Evolutionary conservation across 2,329 filamentous ascomycete species (phyloP), one percentile per base, ranked within the genome.

Genomic region (Hymenoscyphus scutula): DNA sequence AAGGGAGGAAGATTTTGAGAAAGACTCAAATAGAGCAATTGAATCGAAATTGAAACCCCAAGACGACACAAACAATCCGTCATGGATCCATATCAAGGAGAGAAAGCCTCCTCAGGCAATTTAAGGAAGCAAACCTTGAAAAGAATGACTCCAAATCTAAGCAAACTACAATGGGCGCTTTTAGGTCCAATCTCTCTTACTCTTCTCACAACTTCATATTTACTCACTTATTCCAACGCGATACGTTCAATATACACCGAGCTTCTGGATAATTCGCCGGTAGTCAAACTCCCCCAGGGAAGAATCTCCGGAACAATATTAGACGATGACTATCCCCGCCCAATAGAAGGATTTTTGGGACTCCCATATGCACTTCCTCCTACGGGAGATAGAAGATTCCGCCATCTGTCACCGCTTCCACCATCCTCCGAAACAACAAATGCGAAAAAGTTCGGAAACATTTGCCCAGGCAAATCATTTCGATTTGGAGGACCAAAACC

Each of bases 291-390:
- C 5, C 45, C 45, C 19, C 69, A 76, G 61, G 76, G 75, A 0
- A 68, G 64, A 1, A 65, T 77, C 11, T 51, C 75, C 58, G 74
- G 75, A 1, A 72, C 70, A 29, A 61, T 73, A 4, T 45, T 67
- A 23, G 56, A 67, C 23, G 48, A 67, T 15, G 63, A 62, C 11
- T 70, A 65, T 65, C 76, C 60, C 67, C 71, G n/a, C 64, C 64
- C 73, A 0, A 67, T 79, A 19, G 76, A 78, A 25, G 71, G 71
- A 7, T 84, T 83, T 66, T 70, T 79, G 3, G 79, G 80, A 2
- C 75, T 83, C 19, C 80, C 79, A 2, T 82, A 82, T 63, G 78
- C 79, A 1, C 69, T 77, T 5, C 76, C 79, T 7, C 79, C 81
- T 7, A 74, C 73, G 1, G 80, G 78, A 0, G 76, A 81, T 29